These are phyloP conservation scores for Aspergillus quadrilineatus DNA, from an alignment of 2,329 filamentous ascomycete species.

Conservation along the genomic window DNA sequence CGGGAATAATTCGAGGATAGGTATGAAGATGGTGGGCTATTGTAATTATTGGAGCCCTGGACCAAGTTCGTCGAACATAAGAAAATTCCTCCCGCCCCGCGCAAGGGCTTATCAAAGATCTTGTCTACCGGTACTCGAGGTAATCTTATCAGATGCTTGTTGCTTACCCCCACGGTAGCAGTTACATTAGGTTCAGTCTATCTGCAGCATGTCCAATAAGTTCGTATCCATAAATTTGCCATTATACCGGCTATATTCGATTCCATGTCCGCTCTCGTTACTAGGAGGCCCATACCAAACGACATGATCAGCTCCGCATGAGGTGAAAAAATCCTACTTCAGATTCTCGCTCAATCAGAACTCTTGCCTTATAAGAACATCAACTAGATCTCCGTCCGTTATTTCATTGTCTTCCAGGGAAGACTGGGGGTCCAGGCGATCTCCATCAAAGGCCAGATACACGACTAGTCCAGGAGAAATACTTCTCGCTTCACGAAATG, in stretches of 20 bases:
- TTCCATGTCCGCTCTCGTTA: too few species aligned
- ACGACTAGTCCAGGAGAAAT: slow-evolving; percentile 56
- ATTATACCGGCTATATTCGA: too few species aligned
- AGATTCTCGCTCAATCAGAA: background rate
- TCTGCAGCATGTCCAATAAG: too few species aligned
- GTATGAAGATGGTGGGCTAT: background rate
- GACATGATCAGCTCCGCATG: background rate
- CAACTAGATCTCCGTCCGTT: slow-evolving; percentile 70
- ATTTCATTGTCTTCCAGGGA: slow-evolving; percentile 68
- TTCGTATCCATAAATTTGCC: too few species aligned
- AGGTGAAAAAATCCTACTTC: background rate
- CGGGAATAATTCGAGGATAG: background rate
- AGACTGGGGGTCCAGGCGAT: slow-evolving; percentile 60
- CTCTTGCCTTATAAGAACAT: slow-evolving; percentile 63
- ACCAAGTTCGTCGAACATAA: background rate
- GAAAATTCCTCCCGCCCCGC: background rate
- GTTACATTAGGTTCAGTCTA: too few species aligned
- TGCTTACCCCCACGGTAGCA: background rate
- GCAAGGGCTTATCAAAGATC: background rate
- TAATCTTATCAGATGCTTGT: background rate
- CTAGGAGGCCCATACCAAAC: too few species aligned
- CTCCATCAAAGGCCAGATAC: slow-evolving; percentile 72
- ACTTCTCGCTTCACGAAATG: slow-evolving; percentile 58
- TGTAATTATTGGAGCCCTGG: background rate
- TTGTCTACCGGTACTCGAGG: background rate